These are phyloP conservation scores for Aegilops tauschii DNA, from an alignment of 176 grass and related monocot genomes.

Conservation along the genomic window DNA sequence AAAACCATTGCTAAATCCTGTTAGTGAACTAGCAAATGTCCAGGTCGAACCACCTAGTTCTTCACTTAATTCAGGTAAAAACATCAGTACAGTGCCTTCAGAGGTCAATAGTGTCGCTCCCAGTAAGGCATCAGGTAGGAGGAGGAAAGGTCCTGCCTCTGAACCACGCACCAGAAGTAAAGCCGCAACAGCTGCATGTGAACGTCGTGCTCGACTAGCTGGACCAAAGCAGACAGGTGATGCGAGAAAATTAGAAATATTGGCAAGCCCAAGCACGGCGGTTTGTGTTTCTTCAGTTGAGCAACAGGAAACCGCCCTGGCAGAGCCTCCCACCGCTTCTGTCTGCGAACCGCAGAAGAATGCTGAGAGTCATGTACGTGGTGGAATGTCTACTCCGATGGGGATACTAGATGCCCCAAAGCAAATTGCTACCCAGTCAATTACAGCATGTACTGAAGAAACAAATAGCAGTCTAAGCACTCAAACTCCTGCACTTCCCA, in stretches of 20 bases:
- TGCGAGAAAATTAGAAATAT: constrained; percentile 27
- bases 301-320: constrained; percentile 27
- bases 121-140: constrained; percentile 50
- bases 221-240: constrained; percentile 52
- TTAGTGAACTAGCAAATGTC: constrained; percentile 21
- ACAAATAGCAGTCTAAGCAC: constrained; percentile 3
- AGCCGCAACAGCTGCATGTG: constrained; percentile 53
- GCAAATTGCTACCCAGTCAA: background rate
- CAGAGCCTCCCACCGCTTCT: constrained; percentile 22
- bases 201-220: constrained; percentile 53
- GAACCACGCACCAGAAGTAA: constrained; percentile 54
- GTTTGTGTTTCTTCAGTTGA: constrained; percentile 26
- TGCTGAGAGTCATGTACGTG: constrained; percentile 13
- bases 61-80: constrained; percentile 38
- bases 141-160: constrained; percentile 46
- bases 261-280: constrained; percentile 7
- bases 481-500: background rate
- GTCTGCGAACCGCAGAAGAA: constrained; percentile 19
- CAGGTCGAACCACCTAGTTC: constrained; percentile 18
- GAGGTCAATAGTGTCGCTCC: constrained; percentile 27
- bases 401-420: background rate
- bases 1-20: constrained; percentile 32
- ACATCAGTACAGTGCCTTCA: constrained; percentile 26
- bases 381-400: constrained; percentile 11
- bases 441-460: background rate